Evolutionary conservation across 495 filamentous ascomycete genomes (phyloP), one percentile per base, ranked within the genome.

Genomic region (Evansstolkia leycettana): DNA sequence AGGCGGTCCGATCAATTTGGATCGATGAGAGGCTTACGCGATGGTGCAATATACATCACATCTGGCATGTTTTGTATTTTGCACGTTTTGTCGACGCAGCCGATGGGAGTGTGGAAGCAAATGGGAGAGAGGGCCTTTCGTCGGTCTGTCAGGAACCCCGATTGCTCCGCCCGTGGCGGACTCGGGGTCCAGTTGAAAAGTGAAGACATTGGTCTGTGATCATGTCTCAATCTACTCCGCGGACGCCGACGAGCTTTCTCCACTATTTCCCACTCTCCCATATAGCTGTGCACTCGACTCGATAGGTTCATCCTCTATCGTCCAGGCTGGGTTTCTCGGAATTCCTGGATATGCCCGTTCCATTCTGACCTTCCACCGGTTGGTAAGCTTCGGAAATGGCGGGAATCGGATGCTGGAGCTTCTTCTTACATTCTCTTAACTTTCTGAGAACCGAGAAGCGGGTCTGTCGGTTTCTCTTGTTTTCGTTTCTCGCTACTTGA

Each of bases 301-400:
- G 45, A 8, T 64, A 68, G 67, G 64, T 28, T 65, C 65, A 67
- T 65, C 64, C 53, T 61, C 67, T 69, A 69, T 57, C 38, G 48
- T 62, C 56, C 52, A 52, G 63, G 58, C 60, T 63, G 60, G 55
- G 33, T 45, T 48, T 45, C 30, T 40, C 16, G 11, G 16, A 14
- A 43, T 58, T 53, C 57, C 51, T 51, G 52, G 50, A 55, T 57
- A 54, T 41, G 58, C 64, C 50, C 42, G 45, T 25, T n/a, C 32
- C 28, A 41, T 47, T 42, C 34, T 37, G 50, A 40, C 16, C 41
- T 26, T 40, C 31, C 44, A 42, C 44, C 36, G 48, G 34, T 28
- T 42, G 39, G 34, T 28, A 33, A 15, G 32, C 46, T 43, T 25
- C 51, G 42, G 44, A 47, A 55, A 25, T 29, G 40, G 15, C 42